Percentiles rank a stretch among this genome's conserved stretches.
Conservation (phyloP, 345 rosid genomes). For the Odontarrhena argentea region DNA sequence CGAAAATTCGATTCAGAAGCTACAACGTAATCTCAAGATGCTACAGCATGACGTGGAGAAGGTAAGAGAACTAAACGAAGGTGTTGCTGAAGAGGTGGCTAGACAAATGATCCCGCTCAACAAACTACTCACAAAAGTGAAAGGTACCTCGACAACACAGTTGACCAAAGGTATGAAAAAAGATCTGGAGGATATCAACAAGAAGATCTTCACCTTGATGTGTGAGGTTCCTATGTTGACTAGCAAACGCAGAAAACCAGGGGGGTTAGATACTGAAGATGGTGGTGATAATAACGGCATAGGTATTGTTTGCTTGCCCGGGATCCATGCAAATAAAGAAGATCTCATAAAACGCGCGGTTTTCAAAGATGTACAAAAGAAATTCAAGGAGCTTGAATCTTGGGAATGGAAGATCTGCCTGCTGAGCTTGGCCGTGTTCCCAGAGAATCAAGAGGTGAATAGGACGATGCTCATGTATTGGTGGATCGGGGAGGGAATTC, state of each 20-base stretch:
- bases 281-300: neutral
- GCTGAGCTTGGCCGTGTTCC: constrained; percentile 50
- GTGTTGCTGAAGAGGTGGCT: constrained; percentile 6
- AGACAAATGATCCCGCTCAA: neutral
- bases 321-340: neutral
- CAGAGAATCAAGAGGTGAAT: constrained; percentile 43
- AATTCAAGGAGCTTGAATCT: constrained; percentile 25
- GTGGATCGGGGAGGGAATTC: constrained; percentile 51
- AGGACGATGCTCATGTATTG: constrained; percentile 48
- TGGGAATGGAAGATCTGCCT: constrained; percentile 35
- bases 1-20: too few relatives aligned
- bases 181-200: constrained; percentile 36
- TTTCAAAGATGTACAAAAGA: constrained; percentile 22
- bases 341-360: neutral
- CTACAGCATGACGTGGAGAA: too few relatives aligned
- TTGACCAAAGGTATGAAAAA: constrained; percentile 29
- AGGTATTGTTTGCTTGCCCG: constrained; percentile 1
- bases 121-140: neutral
- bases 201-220: constrained; percentile 44
- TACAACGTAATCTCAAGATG: too few relatives aligned
- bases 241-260: neutral
- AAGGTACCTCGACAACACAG: neutral
- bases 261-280: neutral
- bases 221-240: constrained; percentile 39
- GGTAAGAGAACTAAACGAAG: too few relatives aligned